Evolutionary conservation across 805 yeast genomes (phyloP), one percentile per base, ranked within the genome.

Genomic region (Wickerhamiella brachini): DNA sequence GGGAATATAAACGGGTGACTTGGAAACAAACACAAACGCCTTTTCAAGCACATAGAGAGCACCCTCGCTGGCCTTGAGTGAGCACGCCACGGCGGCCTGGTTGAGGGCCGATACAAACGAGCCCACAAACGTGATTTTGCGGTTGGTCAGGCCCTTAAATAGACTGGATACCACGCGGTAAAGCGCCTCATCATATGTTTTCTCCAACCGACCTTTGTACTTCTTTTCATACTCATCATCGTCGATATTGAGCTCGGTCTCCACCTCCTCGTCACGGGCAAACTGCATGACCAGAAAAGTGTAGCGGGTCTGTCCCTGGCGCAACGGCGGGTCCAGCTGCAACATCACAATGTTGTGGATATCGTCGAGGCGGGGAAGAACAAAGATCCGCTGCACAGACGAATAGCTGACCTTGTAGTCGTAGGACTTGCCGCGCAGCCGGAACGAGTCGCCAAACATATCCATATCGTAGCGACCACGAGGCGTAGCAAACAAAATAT

Each of bases 401-500:
- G 81, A 76, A 68, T 85, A 90, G 65, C 85, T 95, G 54, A 93
- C 77, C 69, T 90, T 93, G 74, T 93, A 94, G 66, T 93, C 98
- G 69, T 93, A 93, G 1, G 97, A 93, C 68, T 90, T 93, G 65
- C 99, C 99, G 62, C 98, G 80, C 49, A 93, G 75, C 64, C 97
- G 80, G 68, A 93, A 77, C 49, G 93, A 84, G 29, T 79, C 77
- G 37, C 85, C 81, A 68, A 85, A 93, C 81, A 93, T 83, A 67
- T 90, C 97, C 60, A 93, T 84, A 66, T 93, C 97, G 66, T 89
- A 93, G 68, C 98, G 90, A 57, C 98, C 98, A 76, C 98, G 82
- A 61, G 98, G 98, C 1, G 97, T 93, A 53, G 93, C 78, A 74
- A 93, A 87, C 64, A 90, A 74, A 3, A 89, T 80, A 61, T 90